phyloP scores from a whole-genome alignment of 106 monocot genomes.

The Alisma plantagoaquatica region DNA sequence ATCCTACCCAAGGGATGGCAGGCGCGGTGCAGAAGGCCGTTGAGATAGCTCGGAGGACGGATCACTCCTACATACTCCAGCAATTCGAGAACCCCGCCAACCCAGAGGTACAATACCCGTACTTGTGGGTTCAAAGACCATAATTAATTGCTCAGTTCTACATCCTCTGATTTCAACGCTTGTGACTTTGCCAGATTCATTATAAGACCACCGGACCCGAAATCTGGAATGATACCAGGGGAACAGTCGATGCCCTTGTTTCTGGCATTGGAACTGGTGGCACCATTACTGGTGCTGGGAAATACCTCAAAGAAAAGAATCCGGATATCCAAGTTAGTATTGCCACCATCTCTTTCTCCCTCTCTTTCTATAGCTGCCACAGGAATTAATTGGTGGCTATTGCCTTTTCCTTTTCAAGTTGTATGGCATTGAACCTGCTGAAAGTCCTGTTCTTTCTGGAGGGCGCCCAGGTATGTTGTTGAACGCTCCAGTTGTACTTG shows the following conservation, averaged over 20 bases:
- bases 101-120: slow-evolving; percentile 56
- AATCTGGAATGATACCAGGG: slow-evolving; percentile 42
- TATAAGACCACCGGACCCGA: slow-evolving; percentile 66
- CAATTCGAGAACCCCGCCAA: slow-evolving; percentile 67
- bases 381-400: too few species aligned
- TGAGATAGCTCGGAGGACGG: slow-evolving; percentile 39
- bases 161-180: too few species aligned
- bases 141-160: too few species aligned
- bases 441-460: slow-evolving; percentile 51
- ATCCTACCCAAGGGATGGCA: slow-evolving; percentile 43
- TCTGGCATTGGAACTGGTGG: slow-evolving; percentile 27
- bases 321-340: slow-evolving; percentile 35
- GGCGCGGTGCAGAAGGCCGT: slow-evolving; percentile 54
- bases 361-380: too few species aligned
- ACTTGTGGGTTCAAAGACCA: too few species aligned
- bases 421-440: slow-evolving; percentile 59
- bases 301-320: slow-evolving; percentile 54
- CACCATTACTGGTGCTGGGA: slow-evolving; percentile 46
- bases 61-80: slow-evolving; percentile 54
- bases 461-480: slow-evolving; percentile 42
- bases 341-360: too few species aligned
- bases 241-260: slow-evolving; percentile 37
- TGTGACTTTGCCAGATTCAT: slow-evolving; percentile 35
- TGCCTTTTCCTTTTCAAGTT: slow-evolving; percentile 17
- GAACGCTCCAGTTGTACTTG: too few species aligned